Conservation (phyloP, 139 green algal genomes). For the Chlamydomonas incerta region DNA sequence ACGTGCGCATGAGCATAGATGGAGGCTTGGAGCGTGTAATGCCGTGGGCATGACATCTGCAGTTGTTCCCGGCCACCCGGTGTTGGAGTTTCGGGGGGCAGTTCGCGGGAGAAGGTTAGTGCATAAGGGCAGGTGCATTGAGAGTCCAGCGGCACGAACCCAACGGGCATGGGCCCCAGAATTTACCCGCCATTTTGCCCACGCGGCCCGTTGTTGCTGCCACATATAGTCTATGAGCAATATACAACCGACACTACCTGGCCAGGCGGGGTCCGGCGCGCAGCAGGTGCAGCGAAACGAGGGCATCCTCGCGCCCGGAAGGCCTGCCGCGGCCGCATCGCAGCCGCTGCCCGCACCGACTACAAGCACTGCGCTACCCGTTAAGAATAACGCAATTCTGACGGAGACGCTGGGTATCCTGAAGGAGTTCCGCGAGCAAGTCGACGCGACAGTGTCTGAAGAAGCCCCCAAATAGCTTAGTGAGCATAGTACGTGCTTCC, state of each 20-base stretch:
- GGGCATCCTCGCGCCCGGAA: neutral
- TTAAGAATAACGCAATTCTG: slow-evolving; percentile 1
- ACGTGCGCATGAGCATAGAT: too few relatives aligned
- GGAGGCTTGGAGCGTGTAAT: too few relatives aligned
- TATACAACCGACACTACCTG: neutral
- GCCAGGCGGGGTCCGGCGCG: neutral
- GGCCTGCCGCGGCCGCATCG: neutral
- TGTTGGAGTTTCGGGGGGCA: too few relatives aligned
- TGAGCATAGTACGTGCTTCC: neutral
- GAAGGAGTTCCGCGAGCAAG: neutral
- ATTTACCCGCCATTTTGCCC: too few relatives aligned
- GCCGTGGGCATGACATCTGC: too few relatives aligned
- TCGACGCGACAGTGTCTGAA: neutral
- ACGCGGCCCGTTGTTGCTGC: neutral
- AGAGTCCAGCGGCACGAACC: too few relatives aligned
- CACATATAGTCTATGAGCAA: neutral
- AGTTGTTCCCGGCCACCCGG: too few relatives aligned
- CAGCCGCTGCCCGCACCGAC: neutral
- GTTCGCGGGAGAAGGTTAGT: too few relatives aligned
- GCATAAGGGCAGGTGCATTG: too few relatives aligned
- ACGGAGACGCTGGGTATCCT: neutral
- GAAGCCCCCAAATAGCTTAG: neutral
- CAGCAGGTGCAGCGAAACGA: neutral
- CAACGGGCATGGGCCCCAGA: too few relatives aligned
- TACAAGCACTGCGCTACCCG: neutral